A percentile compares a stretch with the other conserved stretches of the same genome.
These are phyloP conservation scores for Globisporangium ultimum DNA, from an alignment of 352 stramenopile species.

Conservation along the genomic window DNA sequence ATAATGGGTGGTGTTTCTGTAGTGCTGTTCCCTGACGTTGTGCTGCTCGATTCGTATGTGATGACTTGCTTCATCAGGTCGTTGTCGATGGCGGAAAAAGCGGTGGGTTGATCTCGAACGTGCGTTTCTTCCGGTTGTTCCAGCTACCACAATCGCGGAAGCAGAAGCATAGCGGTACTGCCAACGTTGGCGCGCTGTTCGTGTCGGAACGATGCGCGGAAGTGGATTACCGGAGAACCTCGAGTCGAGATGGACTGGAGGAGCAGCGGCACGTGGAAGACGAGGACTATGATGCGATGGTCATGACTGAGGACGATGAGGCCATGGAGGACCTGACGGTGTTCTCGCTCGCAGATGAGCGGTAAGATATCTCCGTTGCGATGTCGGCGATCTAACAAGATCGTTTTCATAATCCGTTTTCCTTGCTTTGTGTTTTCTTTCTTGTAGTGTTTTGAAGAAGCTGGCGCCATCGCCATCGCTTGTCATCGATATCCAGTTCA, in stretches of 20 bases:
- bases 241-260: conserved; percentile 14
- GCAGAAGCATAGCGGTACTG: background rate
- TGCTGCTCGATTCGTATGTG: conserved; percentile 4
- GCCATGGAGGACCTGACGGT: conserved; percentile 48
- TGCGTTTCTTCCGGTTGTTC: conserved; percentile 67
- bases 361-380: conserved; percentile 18
- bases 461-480: conserved; percentile 57
- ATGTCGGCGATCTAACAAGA: background rate
- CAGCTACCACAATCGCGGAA: conserved; percentile 13
- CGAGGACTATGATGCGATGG: conserved; percentile 34
- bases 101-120: conserved; percentile 31
- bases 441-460: conserved; percentile 38
- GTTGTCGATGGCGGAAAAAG: conserved; percentile 40
- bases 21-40: background rate
- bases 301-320: conserved; percentile 23
- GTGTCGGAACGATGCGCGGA: conserved; percentile 45
- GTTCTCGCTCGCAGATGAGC: conserved; percentile 49
- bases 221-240: conserved; percentile 21
- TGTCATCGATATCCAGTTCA: conserved; percentile 70
- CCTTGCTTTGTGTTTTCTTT: background rate
- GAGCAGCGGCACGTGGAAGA: conserved; percentile 29
- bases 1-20: background rate
- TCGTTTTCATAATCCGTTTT: background rate
- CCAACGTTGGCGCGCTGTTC: conserved; percentile 35
- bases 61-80: conserved; percentile 28